Base-by-base conservation (phyloP, 78 protist species). In the Fonticula alba region DNA sequence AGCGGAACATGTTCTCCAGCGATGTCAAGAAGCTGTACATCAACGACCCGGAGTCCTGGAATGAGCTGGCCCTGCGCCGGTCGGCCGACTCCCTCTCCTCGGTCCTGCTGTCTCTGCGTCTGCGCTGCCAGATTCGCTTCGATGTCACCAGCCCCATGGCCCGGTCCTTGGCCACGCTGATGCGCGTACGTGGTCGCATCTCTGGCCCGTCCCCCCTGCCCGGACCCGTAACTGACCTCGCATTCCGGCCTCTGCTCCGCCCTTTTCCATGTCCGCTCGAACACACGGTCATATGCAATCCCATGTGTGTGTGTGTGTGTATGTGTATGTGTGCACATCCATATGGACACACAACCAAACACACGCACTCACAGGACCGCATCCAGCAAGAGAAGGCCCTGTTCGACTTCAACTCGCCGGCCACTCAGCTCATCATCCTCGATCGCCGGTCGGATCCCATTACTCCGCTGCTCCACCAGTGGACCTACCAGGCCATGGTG, bases 401-500 rank as follows among this genome's bases (percentile, higher is more conserved):
- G 29, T 87, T 86, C 49, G 78, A 76, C 49, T 85, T 84, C 72
- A 63, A 84, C 22, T 35, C 20, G 46, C 10, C 69, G 14, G 83
- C 71, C 11, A 36, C 46, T 24, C 66, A 86, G 26, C 52, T 69
- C 10, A 22, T 61, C 31, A 69, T 93, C 36, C 36, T 89, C 46
- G 98, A 94, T 54, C 78, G 98, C 27, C 55, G 76, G 10, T 88
- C 84, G 58, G 96, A 91, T 61, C 88, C 91, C n/a, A 77, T 89
- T 24, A 90, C 97, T 17, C 98, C 98, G 62, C 72, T 93, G 53
- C 78, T 93, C 40, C 80, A 71, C 26, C 90, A 85, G 70, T 88
- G 91, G 90, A 79, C 87, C 20, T 87, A 87, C 68, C 88, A 87
- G 58, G 87, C 98, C 2, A 94, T 94, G 98, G 78, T 93, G 31